Evolutionary conservation across 2,329 filamentous ascomycete genomes (phyloP), one percentile per base, ranked within the genome.

Genomic region (Fusarium anguioides): DNA sequence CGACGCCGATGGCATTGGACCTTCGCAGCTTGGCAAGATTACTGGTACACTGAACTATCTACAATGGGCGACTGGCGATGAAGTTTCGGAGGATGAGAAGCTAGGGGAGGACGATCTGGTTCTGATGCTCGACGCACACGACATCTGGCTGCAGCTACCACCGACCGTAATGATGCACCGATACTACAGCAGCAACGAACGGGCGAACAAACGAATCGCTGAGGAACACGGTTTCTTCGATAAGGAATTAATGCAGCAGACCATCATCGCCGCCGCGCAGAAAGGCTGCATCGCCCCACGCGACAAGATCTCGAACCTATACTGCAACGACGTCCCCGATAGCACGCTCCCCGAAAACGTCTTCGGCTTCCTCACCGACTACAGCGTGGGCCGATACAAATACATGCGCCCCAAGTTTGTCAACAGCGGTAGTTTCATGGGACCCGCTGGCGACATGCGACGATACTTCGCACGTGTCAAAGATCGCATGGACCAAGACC

Each of bases 401-500:
- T 72, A 62, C 33, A 52, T 70, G 10, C 71, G 75, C 11, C 75
- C 75, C 14, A 71, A 69, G 17, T 77, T 61, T 50, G 62, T 76
- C 56, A 77, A 76, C 55, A 75, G 73, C 12, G 75, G 75, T 11
- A 71, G 65, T 39, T 64, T 76, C 55, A 73, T 77, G 52, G 75
- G 75, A 2, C 71, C 74, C 3, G 74, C 70, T 1, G 69, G 70
- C 15, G 73, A 74, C 23, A 69, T 76, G 69, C 60, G 62, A 14
- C 64, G 67, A 20, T 72, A 74, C 26, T 71, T 75, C 18, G 62
- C 67, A 3, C 66, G 72, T 4, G 71, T 66, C 20, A 70, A 72
- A 40, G 69, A 73, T 14, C 73, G 65, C 33, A 71, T 77, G 57
- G 67, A 72, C 11, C 58, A 63, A 45, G 67, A 64, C 23, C 50